Base-by-base conservation (phyloP, 2,329 filamentous ascomycete species). In the Fusarium multiceps region DNA sequence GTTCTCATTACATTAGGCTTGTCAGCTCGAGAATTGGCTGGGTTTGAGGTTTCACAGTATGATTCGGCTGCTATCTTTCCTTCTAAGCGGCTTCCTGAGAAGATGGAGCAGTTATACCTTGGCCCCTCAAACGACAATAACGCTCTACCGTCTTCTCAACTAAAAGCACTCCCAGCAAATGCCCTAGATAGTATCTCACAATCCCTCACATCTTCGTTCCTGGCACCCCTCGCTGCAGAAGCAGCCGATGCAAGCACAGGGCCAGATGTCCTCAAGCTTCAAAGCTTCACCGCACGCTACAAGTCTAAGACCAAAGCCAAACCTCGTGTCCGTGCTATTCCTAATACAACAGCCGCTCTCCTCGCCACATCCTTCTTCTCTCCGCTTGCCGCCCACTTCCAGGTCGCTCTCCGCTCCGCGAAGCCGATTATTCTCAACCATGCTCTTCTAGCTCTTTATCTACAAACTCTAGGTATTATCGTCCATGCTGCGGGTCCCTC, bases 401-500 rank as follows among this genome's bases (percentile, higher is more conserved):
- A 91, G 76, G 85, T 92, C 4, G 90, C 86, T 1, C 78, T 88
- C 46, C 81, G 83, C 34, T 81, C 80, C 10, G 78, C 82, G 49
- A 88, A 89, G 53, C 76, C 78, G 23, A 86, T 94, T 51, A 86
- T 93, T 66, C 88, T 93, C 53, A 89, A 93, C 43, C 90, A 93
- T 0, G 88, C 92, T 63, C 85, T 98, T 8, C 87, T 98, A 0
- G 86, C 90, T 0, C 87, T 94, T 11, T 96, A 93, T 78, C 82
- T 98, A 34, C 94, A 97, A 78, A 99, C 96, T 0, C 84, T 98
- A 0, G 91, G 92, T 2, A 83, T 99, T 10, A 83, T 97, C 34
- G 82, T 98, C 47, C 91, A 97, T 72, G 92, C 95, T 0, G 88
- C 92, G 0, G 96, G 96, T 0, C 92, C 94, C 0, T 89, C 91